A percentile compares a stretch with the other conserved stretches of the same genome.
Evolutionary conservation across 306 rosid genomes (phyloP).

Genomic region (Lithocarpus polystachyus): DNA sequence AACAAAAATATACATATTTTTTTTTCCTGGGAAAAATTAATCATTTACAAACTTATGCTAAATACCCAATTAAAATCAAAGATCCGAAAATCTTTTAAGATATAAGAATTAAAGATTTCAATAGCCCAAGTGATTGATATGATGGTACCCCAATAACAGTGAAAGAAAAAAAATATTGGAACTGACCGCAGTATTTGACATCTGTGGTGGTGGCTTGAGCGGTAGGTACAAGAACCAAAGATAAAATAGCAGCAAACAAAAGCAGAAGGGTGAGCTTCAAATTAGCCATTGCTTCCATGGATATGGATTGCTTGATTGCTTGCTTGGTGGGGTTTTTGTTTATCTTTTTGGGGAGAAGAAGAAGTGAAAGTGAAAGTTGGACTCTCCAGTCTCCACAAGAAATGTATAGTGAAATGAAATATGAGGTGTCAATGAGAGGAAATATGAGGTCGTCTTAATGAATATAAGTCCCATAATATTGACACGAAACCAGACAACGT

Average conservation of each 20-base stretch:
- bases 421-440: not conserved
- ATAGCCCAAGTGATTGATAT: not conserved
- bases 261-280: conserved; percentile 30
- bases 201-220: conserved; percentile 32
- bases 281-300: conserved; percentile 41
- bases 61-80: not conserved
- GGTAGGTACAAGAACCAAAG: conserved; percentile 20
- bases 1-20: conserved; percentile 3
- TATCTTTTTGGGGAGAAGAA: not conserved
- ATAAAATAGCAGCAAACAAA: not conserved
- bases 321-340: not conserved
- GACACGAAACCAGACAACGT: not conserved
- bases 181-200: conserved; percentile 66
- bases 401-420: too few relatives aligned
- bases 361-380: not conserved
- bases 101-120: not conserved
- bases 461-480: not conserved
- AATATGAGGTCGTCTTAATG: not conserved
- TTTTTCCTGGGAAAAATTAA: not conserved
- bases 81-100: not conserved
- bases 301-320: not conserved
- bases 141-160: not conserved
- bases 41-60: not conserved
- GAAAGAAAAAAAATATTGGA: not conserved
- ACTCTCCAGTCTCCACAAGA: too few relatives aligned